Evolutionary conservation across 495 filamentous ascomycete species (phyloP).

Genomic region (Aspergillus coremiiformis): DNA sequence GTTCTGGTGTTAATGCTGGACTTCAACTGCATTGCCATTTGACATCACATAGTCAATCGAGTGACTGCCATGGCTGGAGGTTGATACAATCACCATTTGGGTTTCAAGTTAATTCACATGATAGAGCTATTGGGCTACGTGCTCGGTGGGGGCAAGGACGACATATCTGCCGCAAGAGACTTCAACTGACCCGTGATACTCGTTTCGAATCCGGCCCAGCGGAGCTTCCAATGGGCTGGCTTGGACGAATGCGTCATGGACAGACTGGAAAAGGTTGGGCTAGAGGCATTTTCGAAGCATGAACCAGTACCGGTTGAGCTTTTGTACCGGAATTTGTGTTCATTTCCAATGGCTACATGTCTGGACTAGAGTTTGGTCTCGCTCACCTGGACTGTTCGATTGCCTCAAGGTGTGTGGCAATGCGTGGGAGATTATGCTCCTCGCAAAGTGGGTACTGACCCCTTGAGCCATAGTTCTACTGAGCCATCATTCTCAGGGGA

Average conservation of each 20-base stretch:
- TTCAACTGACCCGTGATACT: background rate
- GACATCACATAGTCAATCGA: background rate
- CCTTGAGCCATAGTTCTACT: background rate
- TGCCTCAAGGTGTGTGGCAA: background rate
- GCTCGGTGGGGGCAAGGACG: background rate
- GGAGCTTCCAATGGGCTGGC: background rate
- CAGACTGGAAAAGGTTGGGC: background rate
- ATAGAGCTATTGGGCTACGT: background rate
- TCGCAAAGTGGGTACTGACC: background rate
- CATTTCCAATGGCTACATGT: background rate
- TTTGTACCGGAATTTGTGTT: background rate
- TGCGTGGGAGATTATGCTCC: background rate
- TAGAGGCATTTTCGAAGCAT: background rate
- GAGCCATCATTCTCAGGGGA: background rate
- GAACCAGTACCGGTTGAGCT: background rate
- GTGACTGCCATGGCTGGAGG: background rate
- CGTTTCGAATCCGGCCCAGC: background rate
- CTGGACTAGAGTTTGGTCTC: background rate
- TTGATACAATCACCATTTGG: background rate
- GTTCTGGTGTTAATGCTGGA: background rate
- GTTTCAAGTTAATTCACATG: background rate
- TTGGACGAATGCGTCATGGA: background rate
- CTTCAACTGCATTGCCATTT: no score
- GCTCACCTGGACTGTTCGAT: background rate
- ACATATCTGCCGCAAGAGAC: background rate